Conservation (phyloP, 1,139 yeast genomes). For the Protomyces macrosporus region DNA sequence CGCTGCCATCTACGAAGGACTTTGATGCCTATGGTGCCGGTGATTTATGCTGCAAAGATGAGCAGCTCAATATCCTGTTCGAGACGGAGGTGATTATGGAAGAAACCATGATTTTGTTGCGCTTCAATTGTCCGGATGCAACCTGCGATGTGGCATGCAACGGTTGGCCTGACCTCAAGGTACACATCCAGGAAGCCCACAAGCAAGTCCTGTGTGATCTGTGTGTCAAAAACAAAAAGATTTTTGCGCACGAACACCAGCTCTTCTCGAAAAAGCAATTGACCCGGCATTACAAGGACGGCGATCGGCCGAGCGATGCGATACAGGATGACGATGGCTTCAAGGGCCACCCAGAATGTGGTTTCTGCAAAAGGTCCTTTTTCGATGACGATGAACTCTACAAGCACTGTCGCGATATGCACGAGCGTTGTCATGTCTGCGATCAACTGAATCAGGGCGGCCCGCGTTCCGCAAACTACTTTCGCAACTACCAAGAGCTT, state of each 20-base stretch:
- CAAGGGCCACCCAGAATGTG: constrained; percentile 84
- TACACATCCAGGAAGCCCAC: constrained; percentile 60
- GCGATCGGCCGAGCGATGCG: constrained; percentile 41
- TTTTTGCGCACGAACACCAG: constrained; percentile 66
- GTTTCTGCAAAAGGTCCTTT: constrained; percentile 66
- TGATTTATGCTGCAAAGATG: constrained; percentile 39
- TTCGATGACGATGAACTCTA: constrained; percentile 86
- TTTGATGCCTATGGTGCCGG: constrained; percentile 43
- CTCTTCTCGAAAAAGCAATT: constrained; percentile 60
- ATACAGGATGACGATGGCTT: constrained; percentile 53
- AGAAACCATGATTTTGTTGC: constrained; percentile 51
- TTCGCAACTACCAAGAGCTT: constrained; percentile 65
- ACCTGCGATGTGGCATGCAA: constrained; percentile 45
- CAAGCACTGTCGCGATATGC: constrained; percentile 74
- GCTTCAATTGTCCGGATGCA: constrained; percentile 52
- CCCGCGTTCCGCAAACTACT: constrained; percentile 66
- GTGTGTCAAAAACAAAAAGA: constrained; percentile 69
- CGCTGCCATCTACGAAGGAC: constrained; percentile 46
- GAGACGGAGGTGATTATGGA: constrained; percentile 38
- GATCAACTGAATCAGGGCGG: constrained; percentile 55
- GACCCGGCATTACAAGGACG: constrained; percentile 63
- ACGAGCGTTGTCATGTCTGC: constrained; percentile 87
- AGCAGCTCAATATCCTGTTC: constrained; percentile 38
- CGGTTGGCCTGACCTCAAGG: constrained; percentile 54
- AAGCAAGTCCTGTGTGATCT: constrained; percentile 59